Evolutionary conservation across 768 basidiomycete species (phyloP), one percentile per base, ranked within the genome.

Genomic region (Leccinum imitatum): DNA sequence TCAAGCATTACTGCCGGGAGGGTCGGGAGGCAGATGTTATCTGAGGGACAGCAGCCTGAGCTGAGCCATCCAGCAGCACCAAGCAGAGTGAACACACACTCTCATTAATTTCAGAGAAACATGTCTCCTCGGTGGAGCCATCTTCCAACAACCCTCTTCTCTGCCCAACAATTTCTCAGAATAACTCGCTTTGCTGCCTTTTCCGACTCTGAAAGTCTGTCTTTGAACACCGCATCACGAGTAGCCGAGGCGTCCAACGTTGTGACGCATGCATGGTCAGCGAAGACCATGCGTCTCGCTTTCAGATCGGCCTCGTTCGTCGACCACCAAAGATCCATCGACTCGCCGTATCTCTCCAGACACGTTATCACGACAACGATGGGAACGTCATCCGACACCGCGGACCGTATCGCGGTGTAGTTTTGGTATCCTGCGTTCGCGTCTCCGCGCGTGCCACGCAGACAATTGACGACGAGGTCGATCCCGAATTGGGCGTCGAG

Each of bases 311-410:
- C 61, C 54, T 77, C 61, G 62, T 79, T 78, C 47, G 64, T 61
- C 33, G 61, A 62, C 79, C 78, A 80, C 79, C 80, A 81, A 46
- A 69, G 69, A 15, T 62, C 67, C 70, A 76, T 77, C 53, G 70
- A 63, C 17, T 67, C 63, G 17, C 68, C 47, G 33, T 69, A 71
- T 39, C 67, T 68, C 62, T 75, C 75, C 17, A 75, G 58, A 54
- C 71, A 71, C 1, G 69, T 75, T 10, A 75, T 59, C 13, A 73
- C 69, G 0, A 67, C 63, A 7, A 73, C 71, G 59, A 76, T 72
- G 1, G 69, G 71, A 2, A 74, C 73, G 39, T 73, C 70, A 35
- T 69, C 70, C 1, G 69, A 69, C n/a, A 70, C 68, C 1, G 70
- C 69, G 1, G 70, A 67, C 19, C 70, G 67, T 57, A 70, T 67